Evolutionary conservation across 352 stramenopile species (phyloP).

Genomic region (Phytophthora quininea): DNA sequence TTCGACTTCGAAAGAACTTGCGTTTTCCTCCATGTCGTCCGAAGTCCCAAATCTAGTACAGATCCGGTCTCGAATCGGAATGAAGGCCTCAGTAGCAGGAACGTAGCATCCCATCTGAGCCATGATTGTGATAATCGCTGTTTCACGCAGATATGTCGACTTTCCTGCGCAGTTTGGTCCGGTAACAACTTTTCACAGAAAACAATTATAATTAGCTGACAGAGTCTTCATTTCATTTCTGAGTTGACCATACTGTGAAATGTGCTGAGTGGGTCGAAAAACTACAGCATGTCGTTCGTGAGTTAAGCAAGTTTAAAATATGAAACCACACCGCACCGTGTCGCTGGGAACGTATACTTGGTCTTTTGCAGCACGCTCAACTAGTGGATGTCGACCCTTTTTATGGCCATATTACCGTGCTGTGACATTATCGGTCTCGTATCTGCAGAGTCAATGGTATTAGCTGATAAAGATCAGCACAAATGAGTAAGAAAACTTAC

Average conservation of each 20-base stretch:
- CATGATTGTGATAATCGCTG: slow-evolving; percentile 90
- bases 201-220: neutral
- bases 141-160: slow-evolving; percentile 85
- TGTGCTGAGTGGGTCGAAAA: slow-evolving; percentile 73
- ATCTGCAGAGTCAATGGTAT: slow-evolving; percentile 40
- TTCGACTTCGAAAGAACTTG: slow-evolving; percentile 91
- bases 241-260: slow-evolving; percentile 55
- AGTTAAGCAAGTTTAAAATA: neutral
- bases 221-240: no score
- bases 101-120: slow-evolving; percentile 93
- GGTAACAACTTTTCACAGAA: slow-evolving; percentile 72
- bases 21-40: slow-evolving; percentile 94
- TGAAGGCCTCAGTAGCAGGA: slow-evolving; percentile 75
- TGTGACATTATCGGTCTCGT: slow-evolving; percentile 68
- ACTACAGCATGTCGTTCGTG: slow-evolving; percentile 36
- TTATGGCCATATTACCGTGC: slow-evolving; percentile 80
- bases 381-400: slow-evolving; percentile 79
- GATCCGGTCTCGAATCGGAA: slow-evolving; percentile 90
- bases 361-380: slow-evolving; percentile 73
- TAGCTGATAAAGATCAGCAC: neutral
- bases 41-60: slow-evolving; percentile 92
- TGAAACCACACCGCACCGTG: slow-evolving; percentile 40
- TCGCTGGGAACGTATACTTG: slow-evolving; percentile 87
- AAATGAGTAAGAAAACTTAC: slow-evolving; percentile 32
- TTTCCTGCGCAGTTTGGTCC: slow-evolving; percentile 93